Evolutionary conservation across 345 rosid genomes (phyloP), one percentile per base, ranked within the genome.

Genomic region (Conringia planisiliqua): DNA sequence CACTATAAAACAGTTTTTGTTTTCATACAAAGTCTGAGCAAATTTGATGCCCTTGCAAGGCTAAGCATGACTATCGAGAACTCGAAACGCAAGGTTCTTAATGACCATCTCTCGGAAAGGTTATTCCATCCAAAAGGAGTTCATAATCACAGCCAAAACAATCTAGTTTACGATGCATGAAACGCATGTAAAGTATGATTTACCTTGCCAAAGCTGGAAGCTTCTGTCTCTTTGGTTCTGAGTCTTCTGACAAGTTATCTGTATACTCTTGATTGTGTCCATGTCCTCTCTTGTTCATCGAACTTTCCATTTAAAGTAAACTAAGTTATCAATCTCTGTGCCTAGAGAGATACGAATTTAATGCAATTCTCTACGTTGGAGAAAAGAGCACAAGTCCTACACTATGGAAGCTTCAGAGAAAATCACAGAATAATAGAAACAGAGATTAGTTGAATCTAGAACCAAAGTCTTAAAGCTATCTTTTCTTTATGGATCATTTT

Each of bases 191-290:
- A 66, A 24, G 36, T 46, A 24, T 56, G 22, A 26, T 13, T 63
- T 76, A 93, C 98, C 95, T 87, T 75, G 93, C 91, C 77, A 93
- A 86, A 71, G 89, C 88, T 14, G 96, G 96, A 82, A 92, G 46
- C 73, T 85, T 93, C 57, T 79, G 84, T 82, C 80, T 90, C 80
- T 93, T 93, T 8, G 89, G 75, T 66, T 82, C 93, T 27, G 36
- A 3, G 36, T 32, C 59, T 54, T 54, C 59, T 5, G 85, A 78
- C 67, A 77, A 48, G 62, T 71, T 70, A 14, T 74, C 86, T 66
- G 52, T 77, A 78, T 83, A 84, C 46, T 80, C 89, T 57, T 68
- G 73, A 72, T 78, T 71, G 57, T 76, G 78, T 50, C 84, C 88
- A 73, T 75, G 79, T 33, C 83, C 86, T 77, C 89, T 84, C 82